A percentile compares a stretch with the other conserved stretches of the same genome.
phyloP scores from a whole-genome alignment of 805 yeast species.

The Barnettozyma botsteinii region DNA sequence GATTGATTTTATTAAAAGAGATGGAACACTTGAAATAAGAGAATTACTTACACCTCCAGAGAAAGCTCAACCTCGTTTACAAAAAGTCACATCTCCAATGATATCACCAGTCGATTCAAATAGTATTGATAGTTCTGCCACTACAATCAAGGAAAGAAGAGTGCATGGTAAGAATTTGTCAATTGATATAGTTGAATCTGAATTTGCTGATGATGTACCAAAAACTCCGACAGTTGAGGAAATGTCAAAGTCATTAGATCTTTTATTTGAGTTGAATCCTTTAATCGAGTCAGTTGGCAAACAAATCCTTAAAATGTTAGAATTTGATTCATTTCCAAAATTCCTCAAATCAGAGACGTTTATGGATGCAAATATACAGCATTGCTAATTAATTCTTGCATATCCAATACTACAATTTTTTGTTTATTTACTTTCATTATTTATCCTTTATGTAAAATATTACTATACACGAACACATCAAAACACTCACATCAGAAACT shows the following conservation, averaged over 20 bases:
- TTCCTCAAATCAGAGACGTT: constrained; percentile 43
- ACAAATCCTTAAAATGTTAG: constrained; percentile 56
- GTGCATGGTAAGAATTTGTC: constrained; percentile 18
- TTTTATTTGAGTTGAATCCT: constrained; percentile 35
- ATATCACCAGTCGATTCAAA: neutral
- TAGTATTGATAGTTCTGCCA: neutral
- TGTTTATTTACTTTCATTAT: constrained; percentile 1
- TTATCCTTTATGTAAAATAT: neutral
- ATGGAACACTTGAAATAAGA: constrained; percentile 3
- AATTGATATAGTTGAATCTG: constrained; percentile 13
- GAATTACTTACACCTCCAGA: neutral
- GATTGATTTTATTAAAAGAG: neutral
- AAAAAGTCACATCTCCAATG: neutral
- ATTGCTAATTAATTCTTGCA: neutral
- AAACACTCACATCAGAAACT: neutral
- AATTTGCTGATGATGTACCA: constrained; percentile 3
- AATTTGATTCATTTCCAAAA: constrained; percentile 68
- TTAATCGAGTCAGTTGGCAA: constrained; percentile 43
- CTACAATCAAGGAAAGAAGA: constrained; percentile 4
- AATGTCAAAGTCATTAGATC: constrained; percentile 29
- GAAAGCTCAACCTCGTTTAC: neutral
- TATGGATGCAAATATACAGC: constrained; percentile 24
- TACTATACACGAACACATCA: constrained; percentile 2
- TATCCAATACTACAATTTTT: neutral
- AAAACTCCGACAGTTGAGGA: constrained; percentile 30